These are phyloP conservation scores for Ensete glaucum DNA, from an alignment of 176 grass and related monocot species.

Conservation along the genomic window DNA sequence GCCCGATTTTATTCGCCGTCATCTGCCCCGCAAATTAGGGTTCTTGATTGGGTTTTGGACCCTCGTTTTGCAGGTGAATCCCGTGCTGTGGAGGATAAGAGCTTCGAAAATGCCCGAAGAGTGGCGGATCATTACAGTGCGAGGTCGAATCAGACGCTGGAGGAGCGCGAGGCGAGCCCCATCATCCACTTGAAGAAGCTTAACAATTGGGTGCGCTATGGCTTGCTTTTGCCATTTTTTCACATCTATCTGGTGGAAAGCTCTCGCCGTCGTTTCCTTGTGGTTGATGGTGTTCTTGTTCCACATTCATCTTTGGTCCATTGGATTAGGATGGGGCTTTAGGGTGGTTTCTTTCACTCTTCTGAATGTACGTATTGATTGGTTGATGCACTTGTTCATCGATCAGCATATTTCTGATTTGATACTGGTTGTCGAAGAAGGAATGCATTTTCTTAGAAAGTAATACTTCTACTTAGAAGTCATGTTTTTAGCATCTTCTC, in stretches of 20 bases:
- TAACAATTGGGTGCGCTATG: conserved; percentile 72
- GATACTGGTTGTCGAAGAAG: background rate
- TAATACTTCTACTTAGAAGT: background rate
- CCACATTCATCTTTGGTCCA: background rate
- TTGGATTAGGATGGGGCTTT: background rate
- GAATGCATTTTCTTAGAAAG: background rate
- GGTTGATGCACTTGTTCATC: background rate
- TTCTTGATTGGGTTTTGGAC: background rate
- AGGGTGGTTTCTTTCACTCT: background rate
- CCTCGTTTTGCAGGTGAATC: background rate
- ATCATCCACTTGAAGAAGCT: conserved; percentile 99
- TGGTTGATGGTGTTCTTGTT: background rate
- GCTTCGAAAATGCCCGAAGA: conserved; percentile 30
- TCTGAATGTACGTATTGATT: background rate
- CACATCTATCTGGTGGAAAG: background rate
- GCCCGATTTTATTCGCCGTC: background rate
- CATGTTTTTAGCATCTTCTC: background rate
- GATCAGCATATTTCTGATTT: background rate
- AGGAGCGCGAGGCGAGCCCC: conserved; percentile 89
- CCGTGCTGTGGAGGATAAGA: conserved; percentile 30
- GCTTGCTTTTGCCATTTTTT: conserved; percentile 3
- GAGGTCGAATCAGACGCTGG: conserved; percentile 90
- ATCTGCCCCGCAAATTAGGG: background rate
- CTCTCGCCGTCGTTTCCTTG: background rate
- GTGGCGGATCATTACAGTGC: conserved; percentile 97